These are phyloP conservation scores for Copromyces sp. DNA, from an alignment of 495 filamentous ascomycete genomes.

Conservation along the genomic window DNA sequence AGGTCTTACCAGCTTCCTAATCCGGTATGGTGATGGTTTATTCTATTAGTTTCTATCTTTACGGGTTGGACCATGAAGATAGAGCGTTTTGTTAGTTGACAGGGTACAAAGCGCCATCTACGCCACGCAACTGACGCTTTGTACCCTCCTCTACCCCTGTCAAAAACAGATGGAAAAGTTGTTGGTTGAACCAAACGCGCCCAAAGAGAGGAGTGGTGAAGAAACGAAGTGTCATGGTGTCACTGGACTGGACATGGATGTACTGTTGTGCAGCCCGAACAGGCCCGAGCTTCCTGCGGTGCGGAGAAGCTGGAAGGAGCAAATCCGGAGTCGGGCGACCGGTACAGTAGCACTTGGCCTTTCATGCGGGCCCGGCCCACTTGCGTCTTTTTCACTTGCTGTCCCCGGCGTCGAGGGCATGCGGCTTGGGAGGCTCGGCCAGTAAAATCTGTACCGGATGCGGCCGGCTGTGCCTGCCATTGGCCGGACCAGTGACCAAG, in stretches of 20 bases:
- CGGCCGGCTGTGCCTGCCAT: background rate
- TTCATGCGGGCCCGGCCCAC: background rate
- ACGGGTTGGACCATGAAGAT: too few species aligned
- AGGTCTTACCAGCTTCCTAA: too few species aligned
- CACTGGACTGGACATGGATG: background rate
- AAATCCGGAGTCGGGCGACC: background rate
- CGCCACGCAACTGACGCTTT: too few species aligned
- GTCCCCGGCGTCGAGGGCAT: background rate
- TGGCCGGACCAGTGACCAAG: background rate
- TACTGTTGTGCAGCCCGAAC: background rate
- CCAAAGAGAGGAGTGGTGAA: background rate
- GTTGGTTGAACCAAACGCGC: too few species aligned
- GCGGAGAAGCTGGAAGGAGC: background rate
- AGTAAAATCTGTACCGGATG: background rate
- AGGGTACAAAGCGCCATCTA: too few species aligned
- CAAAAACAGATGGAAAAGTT: too few species aligned
- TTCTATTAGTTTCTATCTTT: too few species aligned
- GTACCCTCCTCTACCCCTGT: too few species aligned
- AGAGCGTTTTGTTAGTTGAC: too few species aligned
- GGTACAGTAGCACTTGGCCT: background rate
- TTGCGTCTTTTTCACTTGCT: background rate
- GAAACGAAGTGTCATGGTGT: background rate
- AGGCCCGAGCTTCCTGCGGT: background rate
- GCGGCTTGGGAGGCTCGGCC: background rate
- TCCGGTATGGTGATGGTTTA: too few species aligned